phyloP scores from a whole-genome alignment of 345 rosid genomes.

The Raphanus sativus region DNA sequence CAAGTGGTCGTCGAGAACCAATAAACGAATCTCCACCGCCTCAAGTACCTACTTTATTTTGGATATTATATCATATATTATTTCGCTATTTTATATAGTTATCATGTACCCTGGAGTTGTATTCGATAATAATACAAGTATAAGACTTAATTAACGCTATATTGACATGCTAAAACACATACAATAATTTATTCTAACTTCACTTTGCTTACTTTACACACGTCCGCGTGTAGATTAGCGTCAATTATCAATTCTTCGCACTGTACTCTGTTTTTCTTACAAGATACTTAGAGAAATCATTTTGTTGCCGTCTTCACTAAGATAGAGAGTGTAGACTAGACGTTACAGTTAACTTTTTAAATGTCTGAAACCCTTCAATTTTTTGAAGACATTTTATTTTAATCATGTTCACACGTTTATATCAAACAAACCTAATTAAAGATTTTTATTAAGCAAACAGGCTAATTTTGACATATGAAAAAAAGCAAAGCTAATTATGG shows the following conservation, averaged over 20 bases:
- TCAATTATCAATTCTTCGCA: neutral
- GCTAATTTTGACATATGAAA: slow-evolving; percentile 5
- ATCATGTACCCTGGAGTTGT: neutral
- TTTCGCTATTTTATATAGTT: neutral
- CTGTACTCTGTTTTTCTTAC: neutral
- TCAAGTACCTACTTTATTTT: neutral
- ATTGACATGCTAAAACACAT: slow-evolving; percentile 21
- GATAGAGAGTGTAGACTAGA: neutral
- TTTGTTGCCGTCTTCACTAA: neutral
- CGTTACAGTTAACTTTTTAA: neutral
- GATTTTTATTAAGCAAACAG: neutral
- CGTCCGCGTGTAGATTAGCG: neutral
- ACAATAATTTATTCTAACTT: neutral
- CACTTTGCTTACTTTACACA: slow-evolving; percentile 13
- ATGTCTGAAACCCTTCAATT: neutral
- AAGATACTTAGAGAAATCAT: neutral
- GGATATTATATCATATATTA: neutral
- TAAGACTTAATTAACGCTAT: neutral
- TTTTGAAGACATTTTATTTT: neutral
- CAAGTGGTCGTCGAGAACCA: slow-evolving; percentile 26
- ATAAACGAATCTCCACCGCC: slow-evolving; percentile 23
- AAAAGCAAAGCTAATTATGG: slow-evolving; percentile 25
- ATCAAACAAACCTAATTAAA: neutral
- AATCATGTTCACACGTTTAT: neutral
- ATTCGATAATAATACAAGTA: too few relatives aligned